phyloP scores from a whole-genome alignment of 495 filamentous ascomycete genomes.

The Lasiosphaeriaceae sp. region DNA sequence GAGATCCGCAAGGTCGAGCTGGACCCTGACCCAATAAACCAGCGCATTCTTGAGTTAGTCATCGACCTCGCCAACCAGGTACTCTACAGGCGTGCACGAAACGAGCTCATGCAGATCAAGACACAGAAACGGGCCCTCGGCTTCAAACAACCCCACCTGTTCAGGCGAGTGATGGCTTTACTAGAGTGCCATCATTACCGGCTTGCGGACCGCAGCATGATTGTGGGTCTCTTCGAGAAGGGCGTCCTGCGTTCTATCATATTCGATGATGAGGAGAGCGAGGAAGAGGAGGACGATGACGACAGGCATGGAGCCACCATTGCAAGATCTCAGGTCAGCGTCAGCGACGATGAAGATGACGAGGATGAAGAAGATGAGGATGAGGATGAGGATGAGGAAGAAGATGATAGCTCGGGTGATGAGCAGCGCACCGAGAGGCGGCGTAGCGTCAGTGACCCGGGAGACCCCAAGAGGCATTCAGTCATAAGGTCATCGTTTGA shows the following conservation, averaged over 20 bases:
- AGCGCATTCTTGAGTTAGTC: slow-evolving; percentile 72
- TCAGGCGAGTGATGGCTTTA: slow-evolving; percentile 75
- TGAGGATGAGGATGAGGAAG: slow-evolving; percentile 17
- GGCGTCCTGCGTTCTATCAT: slow-evolving; percentile 79
- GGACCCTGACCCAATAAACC: slow-evolving; percentile 64
- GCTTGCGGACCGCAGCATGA: slow-evolving; percentile 75
- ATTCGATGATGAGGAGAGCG: slow-evolving; percentile 43
- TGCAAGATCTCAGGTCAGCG: neutral
- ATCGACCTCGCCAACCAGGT: slow-evolving; percentile 88
- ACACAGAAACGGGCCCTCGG: slow-evolving; percentile 50
- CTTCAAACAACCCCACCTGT: slow-evolving; percentile 73
- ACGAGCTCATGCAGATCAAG: slow-evolving; percentile 62
- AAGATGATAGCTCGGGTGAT: slow-evolving; percentile 34
- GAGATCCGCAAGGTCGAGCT: slow-evolving; percentile 35
- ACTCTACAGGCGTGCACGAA: slow-evolving; percentile 69
- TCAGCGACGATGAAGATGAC: neutral
- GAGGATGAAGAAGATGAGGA: slow-evolving; percentile 12
- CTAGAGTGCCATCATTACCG: slow-evolving; percentile 91
- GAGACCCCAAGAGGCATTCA: slow-evolving; percentile 28
- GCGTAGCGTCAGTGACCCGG: slow-evolving; percentile 47
- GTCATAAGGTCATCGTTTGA: slow-evolving; percentile 12
- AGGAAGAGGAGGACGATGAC: slow-evolving; percentile 8
- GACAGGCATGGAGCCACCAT: slow-evolving; percentile 1
- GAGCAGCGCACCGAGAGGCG: slow-evolving; percentile 49
- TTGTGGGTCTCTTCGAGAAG: slow-evolving; percentile 92